phyloP scores from a whole-genome alignment of 352 stramenopile genomes.

The Globisporangium okanoganense region DNA sequence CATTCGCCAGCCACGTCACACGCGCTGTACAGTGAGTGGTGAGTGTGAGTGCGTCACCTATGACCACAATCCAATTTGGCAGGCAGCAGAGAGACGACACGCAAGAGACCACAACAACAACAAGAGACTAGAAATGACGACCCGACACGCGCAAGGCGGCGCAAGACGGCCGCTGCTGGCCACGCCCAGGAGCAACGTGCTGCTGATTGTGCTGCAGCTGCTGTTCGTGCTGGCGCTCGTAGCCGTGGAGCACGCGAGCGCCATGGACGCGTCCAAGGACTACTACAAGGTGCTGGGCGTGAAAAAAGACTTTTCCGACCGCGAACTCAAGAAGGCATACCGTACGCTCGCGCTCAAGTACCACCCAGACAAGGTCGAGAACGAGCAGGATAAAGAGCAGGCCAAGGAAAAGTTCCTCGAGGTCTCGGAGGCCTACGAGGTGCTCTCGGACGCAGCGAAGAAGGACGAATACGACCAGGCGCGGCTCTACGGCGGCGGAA shows the following conservation, averaged over 20 bases:
- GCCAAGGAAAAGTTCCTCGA: slow-evolving; percentile 92
- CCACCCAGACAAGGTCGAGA: slow-evolving; percentile 87
- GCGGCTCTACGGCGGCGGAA: slow-evolving; percentile 31
- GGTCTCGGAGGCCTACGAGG: slow-evolving; percentile 90
- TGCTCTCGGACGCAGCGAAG: slow-evolving; percentile 89
- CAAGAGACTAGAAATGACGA: not conserved
- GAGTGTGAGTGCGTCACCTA: not conserved
- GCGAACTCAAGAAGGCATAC: slow-evolving; percentile 86
- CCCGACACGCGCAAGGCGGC: not conserved
- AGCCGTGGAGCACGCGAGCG: slow-evolving; percentile 10
- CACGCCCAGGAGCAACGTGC: slow-evolving; percentile 8
- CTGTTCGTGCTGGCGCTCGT: slow-evolving; percentile 21
- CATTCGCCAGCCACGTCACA: not conserved
- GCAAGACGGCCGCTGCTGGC: not conserved
- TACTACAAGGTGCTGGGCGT: slow-evolving; percentile 85
- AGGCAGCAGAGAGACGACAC: slow-evolving; percentile 1
- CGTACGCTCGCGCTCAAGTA: slow-evolving; percentile 87
- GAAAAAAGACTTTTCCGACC: slow-evolving; percentile 62
- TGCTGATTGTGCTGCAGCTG: slow-evolving; percentile 21
- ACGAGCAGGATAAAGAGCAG: slow-evolving; percentile 73
- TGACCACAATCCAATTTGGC: slow-evolving; percentile 15
- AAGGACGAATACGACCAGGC: slow-evolving; percentile 88
- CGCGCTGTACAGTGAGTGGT: not conserved
- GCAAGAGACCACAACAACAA: slow-evolving; percentile 5
- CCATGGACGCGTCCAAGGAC: slow-evolving; percentile 70